Conservation (phyloP, 139 green algal species). For the Chlamydomonas incerta region DNA sequence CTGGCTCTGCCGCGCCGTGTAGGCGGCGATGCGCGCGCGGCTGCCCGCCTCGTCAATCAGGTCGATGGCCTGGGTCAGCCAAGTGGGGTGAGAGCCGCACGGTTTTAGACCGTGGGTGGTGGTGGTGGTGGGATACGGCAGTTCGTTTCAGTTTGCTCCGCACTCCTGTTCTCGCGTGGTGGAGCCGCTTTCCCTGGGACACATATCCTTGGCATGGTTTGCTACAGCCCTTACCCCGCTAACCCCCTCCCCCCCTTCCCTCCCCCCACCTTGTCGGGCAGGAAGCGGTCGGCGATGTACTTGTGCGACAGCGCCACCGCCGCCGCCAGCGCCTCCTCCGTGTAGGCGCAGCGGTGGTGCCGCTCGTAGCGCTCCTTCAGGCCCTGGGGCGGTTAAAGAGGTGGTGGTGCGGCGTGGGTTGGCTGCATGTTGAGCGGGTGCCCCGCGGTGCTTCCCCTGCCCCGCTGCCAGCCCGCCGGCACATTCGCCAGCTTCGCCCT, state of each 20-base stretch:
- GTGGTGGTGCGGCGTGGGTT: too few relatives aligned
- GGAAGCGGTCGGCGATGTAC: conserved; percentile 86
- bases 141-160: too few relatives aligned
- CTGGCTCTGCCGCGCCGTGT: conserved; percentile 61
- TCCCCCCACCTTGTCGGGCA: conserved; percentile 90
- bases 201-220: too few relatives aligned
- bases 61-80: conserved; percentile 96
- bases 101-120: neutral
- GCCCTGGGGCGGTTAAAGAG: conserved; percentile 50
- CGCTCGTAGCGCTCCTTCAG: conserved; percentile 86
- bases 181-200: too few relatives aligned
- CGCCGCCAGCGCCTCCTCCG: conserved; percentile 65
- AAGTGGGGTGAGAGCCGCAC: too few relatives aligned
- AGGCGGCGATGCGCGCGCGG: conserved; percentile 85
- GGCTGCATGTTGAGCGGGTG: too few relatives aligned
- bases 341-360: conserved; percentile 86
- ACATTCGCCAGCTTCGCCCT: too few relatives aligned
- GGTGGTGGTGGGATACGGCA: too few relatives aligned
- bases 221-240: neutral
- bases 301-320: conserved; percentile 64
- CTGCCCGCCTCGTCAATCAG: conserved; percentile 97
- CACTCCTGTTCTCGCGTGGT: too few relatives aligned
- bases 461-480: too few relatives aligned
- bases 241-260: neutral
- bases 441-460: too few relatives aligned